Base-by-base conservation (phyloP, 2,329 filamentous ascomycete species). In the Cadophora luteo-olivacea region DNA sequence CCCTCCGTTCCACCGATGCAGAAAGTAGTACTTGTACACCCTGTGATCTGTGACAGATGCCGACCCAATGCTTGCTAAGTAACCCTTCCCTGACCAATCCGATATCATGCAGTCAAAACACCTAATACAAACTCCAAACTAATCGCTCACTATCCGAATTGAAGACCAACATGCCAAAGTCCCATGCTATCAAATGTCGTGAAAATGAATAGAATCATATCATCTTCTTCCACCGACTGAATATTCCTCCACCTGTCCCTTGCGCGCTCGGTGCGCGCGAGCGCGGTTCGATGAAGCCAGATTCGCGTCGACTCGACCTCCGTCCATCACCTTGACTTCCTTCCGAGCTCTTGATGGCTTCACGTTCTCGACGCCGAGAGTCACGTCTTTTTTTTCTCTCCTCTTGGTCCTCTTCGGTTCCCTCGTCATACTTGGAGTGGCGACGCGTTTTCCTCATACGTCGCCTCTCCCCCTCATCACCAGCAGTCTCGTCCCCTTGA, bases 221-320 rank as follows among this genome's bases (percentile, higher is more conserved):
- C 65, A 63, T 67, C 60, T 63, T 67, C 36, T 45, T 66, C 65
- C 60, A 72, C 24, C 75, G 72, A 67, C 77, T 73, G 61, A 77
- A 77, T 32, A 87, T 86, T 32, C 89, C 92, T 24, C 83, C 97
- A 29, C 57, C 57, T 29, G 38, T 19, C 25, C 63, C 63, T 65
- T 96, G 87, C 80, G 93, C 72, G 1, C 84, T 91, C 29, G 89
- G 85, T 29, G 89, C 86, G 60, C 89, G 85, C 57, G 90, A 85
- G 12, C 63, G 51, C 7, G 82, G 82, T 24, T 78, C 76, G 29
- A 74, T 67, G 57, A 75, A 73, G 6, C 72, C 72, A 57, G 74
- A 75, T 61, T 75, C 73, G 66, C 74, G 69, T 25, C 73, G 70
- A 41, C 72, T 74, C 24, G 71, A 73, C 58, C 76, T 63, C 33